Percentiles rank a stretch among this genome's conserved stretches.
Evolutionary conservation across 1,139 yeast genomes (phyloP).

Genomic region (Geotrichum phurueaensis): DNA sequence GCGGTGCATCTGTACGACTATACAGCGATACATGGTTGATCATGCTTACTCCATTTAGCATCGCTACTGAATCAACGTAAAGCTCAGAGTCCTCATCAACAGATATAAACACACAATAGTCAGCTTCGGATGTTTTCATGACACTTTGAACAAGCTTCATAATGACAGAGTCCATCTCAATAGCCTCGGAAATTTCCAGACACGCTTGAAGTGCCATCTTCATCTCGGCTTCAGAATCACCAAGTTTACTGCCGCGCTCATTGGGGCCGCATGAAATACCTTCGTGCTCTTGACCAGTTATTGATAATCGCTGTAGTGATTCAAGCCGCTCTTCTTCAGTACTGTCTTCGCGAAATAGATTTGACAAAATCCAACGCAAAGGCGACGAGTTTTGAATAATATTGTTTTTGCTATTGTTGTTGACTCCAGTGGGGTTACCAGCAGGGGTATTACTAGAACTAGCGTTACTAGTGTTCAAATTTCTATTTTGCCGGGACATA

Average conservation of each 20-base stretch:
- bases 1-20: slow-evolving; percentile 45
- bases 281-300: slow-evolving; percentile 4
- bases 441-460: not conserved
- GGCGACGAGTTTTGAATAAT: slow-evolving; percentile 24
- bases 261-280: slow-evolving; percentile 1
- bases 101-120: slow-evolving; percentile 44
- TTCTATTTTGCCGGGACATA: slow-evolving; percentile 2
- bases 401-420: slow-evolving; percentile 1
- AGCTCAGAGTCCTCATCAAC: slow-evolving; percentile 36
- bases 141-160: slow-evolving; percentile 42
- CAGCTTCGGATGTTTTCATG: slow-evolving; percentile 42
- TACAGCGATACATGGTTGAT: slow-evolving; percentile 41
- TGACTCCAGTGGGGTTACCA: not conserved
- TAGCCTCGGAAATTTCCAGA: slow-evolving; percentile 46
- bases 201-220: slow-evolving; percentile 40
- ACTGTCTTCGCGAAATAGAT: slow-evolving; percentile 26
- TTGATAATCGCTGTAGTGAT: slow-evolving; percentile 7
- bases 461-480: not conserved
- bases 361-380: slow-evolving; percentile 30
- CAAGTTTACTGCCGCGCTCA: slow-evolving; percentile 4
- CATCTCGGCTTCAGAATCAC: slow-evolving; percentile 20
- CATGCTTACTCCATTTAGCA: slow-evolving; percentile 38
- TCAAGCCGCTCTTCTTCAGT: slow-evolving; percentile 12
- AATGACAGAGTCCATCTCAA: slow-evolving; percentile 40
- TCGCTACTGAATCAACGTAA: slow-evolving; percentile 43